Evolutionary conservation across 1,139 yeast genomes (phyloP), one percentile per base, ranked within the genome.

Genomic region (Hyphopichia buzzinii): DNA sequence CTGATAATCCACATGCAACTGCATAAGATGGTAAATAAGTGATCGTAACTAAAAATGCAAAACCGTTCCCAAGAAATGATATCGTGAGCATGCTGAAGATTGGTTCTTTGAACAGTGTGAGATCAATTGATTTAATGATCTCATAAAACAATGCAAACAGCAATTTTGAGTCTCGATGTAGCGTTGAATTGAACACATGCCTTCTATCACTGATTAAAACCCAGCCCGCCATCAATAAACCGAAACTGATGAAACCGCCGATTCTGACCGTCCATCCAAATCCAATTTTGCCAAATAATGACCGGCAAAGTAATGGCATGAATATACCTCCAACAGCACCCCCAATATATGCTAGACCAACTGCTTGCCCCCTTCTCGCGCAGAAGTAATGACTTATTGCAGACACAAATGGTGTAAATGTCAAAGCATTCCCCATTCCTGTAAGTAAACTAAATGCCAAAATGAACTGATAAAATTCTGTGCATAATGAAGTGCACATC

Each of bases 51-150:
- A 56, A 44, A 39, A 57, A 57, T 8, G 57, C 55, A 36, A 62
- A 52, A 8, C 66, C 65, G 44, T 59, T 61, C n/a, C 63, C 64
- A 13, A 62, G 43, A 34, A 62, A 47, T 13, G 62, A 56, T 15
- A 55, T 27, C 4, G 60, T 66, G 30, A 62, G 43, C 33, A 54
- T 50, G 2, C 57, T 39, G 38, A 55, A 62, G 22, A 56, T 47
- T 37, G 35, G 46, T 36, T 58, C 57, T 39, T 50, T 53, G 39
- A 59, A 58, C 10, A 56, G 55, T 19, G 40, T 44, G 10, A 59
- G 44, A 41, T 60, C 64, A 33, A 62, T 52, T 3, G 65, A 54
- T 29, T 46, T 46, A 4, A 54, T 8, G 16, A 61, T 44, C 32
- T 53, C 49, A 17, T 32, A 35, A 7, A 43, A 23, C 8, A 47